Percentiles rank a stretch among this genome's conserved stretches.
Conservation (phyloP, 306 rosid genomes). For the Crataegus laevigata region DNA sequence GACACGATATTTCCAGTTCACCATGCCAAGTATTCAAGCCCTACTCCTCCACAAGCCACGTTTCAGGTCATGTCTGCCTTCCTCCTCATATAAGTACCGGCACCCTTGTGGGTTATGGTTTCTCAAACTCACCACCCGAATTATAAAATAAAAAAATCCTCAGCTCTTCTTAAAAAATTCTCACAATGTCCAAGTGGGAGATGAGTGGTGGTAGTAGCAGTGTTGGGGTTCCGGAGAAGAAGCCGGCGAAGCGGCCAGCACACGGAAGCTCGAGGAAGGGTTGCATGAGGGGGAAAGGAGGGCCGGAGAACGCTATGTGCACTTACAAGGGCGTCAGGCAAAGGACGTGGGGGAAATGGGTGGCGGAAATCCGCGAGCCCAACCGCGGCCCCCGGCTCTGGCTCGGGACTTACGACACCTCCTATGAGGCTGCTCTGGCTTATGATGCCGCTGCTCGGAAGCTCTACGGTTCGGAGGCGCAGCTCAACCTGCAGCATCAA, state of each 20-base stretch:
- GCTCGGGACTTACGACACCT: conserved; percentile 81
- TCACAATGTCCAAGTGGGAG: conserved; percentile 26
- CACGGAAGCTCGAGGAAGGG: conserved; percentile 83
- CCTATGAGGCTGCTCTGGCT: conserved; percentile 76
- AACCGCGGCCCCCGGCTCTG: conserved; percentile 87
- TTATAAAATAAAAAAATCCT: not conserved
- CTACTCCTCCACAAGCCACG: conserved; percentile 50
- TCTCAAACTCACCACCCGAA: not conserved
- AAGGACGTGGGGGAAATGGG: conserved; percentile 98
- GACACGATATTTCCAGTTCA: conserved; percentile 60
- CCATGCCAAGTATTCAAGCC: conserved; percentile 56
- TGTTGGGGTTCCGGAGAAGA: conserved; percentile 18
- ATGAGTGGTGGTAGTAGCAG: not conserved
- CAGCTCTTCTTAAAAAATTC: not conserved
- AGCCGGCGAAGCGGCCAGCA: conserved; percentile 28
- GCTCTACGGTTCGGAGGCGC: conserved; percentile 71
- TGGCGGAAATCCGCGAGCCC: conserved; percentile 92
- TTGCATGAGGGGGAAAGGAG: conserved; percentile 94
- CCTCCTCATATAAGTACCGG: conserved; percentile 26
- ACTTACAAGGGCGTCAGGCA: conserved; percentile 86
- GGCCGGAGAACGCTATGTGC: conserved; percentile 79
- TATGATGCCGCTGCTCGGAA: conserved; percentile 74
- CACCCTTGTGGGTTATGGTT: not conserved
- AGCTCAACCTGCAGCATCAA: conserved; percentile 39
- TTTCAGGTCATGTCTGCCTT: conserved; percentile 27